A percentile compares a stretch with the other conserved stretches of the same genome.
These are phyloP conservation scores for Hebeloma cylindrosporum DNA, from an alignment of 768 basidiomycete species.

Conservation along the genomic window DNA sequence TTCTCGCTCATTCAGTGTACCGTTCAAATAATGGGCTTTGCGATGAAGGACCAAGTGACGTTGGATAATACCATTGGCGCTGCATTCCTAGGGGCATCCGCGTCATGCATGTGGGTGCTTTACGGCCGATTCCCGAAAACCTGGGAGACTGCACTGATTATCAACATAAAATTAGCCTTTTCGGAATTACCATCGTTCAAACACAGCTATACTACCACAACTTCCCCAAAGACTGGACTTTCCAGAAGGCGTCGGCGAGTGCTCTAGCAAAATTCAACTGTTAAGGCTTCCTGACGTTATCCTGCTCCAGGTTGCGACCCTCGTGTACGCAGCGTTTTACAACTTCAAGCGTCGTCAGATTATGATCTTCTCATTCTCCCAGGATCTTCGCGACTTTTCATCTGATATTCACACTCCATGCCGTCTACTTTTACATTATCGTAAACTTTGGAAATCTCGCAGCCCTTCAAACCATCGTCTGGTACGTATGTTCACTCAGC, in stretches of 20 bases:
- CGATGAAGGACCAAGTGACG: too few relatives aligned
- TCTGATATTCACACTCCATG: slow-evolving; percentile 10
- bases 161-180: neutral
- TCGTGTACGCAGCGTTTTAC: neutral
- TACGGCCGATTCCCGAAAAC: too few relatives aligned
- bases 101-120: neutral
- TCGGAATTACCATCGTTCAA: slow-evolving; percentile 4
- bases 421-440: slow-evolving; percentile 16
- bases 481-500: too few relatives aligned
- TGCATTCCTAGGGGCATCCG: neutral
- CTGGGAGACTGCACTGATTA: neutral
- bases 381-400: slow-evolving; percentile 16
- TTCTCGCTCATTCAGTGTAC: too few relatives aligned
- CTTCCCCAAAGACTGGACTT: neutral
- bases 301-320: neutral
- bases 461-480: too few relatives aligned
- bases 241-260: neutral
- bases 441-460: slow-evolving; percentile 11
- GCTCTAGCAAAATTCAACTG: neutral
- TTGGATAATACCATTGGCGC: slow-evolving; percentile 1
- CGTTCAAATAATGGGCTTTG: too few relatives aligned
- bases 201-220: slow-evolving; percentile 3
- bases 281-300: neutral
- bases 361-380: neutral
- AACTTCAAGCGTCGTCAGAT: neutral